Base-by-base conservation (phyloP, 139 green algal genomes). In the Nannochloris sp. region DNA sequence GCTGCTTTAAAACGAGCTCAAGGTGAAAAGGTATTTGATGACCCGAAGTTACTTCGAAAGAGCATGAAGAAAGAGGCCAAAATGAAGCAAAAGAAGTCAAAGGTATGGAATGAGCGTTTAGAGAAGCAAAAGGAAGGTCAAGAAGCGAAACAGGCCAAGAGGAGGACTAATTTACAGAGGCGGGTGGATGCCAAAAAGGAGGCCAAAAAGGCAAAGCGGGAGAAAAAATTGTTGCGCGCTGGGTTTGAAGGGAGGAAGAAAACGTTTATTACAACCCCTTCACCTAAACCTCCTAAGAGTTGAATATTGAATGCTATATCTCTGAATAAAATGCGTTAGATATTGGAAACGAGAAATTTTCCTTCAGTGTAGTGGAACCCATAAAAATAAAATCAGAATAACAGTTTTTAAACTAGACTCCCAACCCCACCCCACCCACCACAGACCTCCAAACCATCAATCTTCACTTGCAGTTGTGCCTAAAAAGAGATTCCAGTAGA, bases 11-110 rank as follows among this genome's bases (percentile, higher is more conserved):
- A 64, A 23, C 68, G 86, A 1, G 89, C 89, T 12, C 35, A 60
- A 31, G 87, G 87, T 1, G 83, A 95, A 45, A 88, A 87, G 60
- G 84, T 96, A 37, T 73, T 93, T n/a, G 89, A 96, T 60, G 83
- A 96, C 68, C 88, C 89, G 64, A 90, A 88, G 65, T 79, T 91
- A 70, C 80, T 96, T 58, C 74, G 72, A 14, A 74, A 65, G 33
- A 81, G 65, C 62, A 39, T 95, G 3, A 92, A 91, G 60, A 79
- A 71, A 59, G 87, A 92, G 47, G 37, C 33, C 15, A 90, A 92
- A 76, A 58, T 78, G 4, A 82, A 83, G 68, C 70, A 79, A 31
- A 90, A 91, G 76, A 83, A 76, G 46, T 38, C 67, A 6, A 70
- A 81, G 39, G 73, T 37, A 3, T 95, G 89, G 88, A 46, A 81